Base-by-base conservation (phyloP, 495 filamentous ascomycete species). In the Penicillium coffeae region DNA sequence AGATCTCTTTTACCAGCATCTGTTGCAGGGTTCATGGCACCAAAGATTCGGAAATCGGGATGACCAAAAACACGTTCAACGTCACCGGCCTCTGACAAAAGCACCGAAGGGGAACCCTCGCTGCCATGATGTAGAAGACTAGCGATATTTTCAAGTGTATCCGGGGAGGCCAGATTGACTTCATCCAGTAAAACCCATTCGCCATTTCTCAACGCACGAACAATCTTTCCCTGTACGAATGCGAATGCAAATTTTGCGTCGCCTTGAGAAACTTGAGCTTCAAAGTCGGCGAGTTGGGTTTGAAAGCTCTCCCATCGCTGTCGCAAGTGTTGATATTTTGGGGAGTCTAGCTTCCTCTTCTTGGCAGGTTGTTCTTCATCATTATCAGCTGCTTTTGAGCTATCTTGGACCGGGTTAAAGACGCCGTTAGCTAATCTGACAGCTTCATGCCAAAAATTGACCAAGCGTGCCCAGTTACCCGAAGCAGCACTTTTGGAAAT, bases 181-280 rank as follows among this genome's bases (percentile, higher is more conserved):
- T 99, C 94, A 63, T 99, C 94, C 13, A 96, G 73, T n/a, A 99
- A 74, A 13, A 99, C 88, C 94, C 94, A 99, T 61, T 96, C 90
- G 4, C 94, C 94, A 65, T 95, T 96, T 40, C 91, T 77, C 18
- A 88, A 82, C 4, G 94, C 94, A 67, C 88, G 88, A 27, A 97
- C 86, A 57, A 99, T 87, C 54, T 88, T 95, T 47, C 94, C 90
- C 66, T 99, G 92, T 2, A 96, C 82, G 57, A 99, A 99, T 14
- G 87, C 84, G 63, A 99, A 97, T 0, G 91, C 90, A 65, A 96
- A 95, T 40, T 85, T 85, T 25, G 87, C 84, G 21, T 84, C 80
- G 2, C 89, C 84, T 45, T 83, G 83, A 7, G 85, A 81, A 10
- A 94, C 77, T 59, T 95, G 89, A 14, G 82, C 76, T 59, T 95